Percentiles rank a stretch among this genome's conserved stretches.
phyloP scores from a whole-genome alignment of 192 early-diverging fungal species.

The Entomortierella parvispora region DNA sequence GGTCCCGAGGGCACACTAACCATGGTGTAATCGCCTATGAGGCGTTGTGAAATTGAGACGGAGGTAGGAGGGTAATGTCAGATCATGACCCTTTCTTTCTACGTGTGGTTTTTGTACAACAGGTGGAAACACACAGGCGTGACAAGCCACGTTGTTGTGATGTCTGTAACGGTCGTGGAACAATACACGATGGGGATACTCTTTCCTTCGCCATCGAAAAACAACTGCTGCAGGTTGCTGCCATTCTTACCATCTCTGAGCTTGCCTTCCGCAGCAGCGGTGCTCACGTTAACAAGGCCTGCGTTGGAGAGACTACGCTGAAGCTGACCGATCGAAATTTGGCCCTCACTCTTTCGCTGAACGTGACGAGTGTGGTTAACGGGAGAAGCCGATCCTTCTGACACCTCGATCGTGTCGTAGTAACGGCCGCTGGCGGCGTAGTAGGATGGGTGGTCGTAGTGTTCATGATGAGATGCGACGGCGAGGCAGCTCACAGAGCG shows the following conservation, averaged over 20 bases:
- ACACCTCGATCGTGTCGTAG: conserved; percentile 32
- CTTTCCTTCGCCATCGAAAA: not conserved
- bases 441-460: conserved; percentile 42
- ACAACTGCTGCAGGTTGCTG: not conserved
- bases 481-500: conserved; percentile 51
- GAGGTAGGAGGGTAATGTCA: conserved; percentile 1
- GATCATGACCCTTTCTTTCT: not conserved
- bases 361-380: conserved; percentile 40
- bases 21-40: not conserved
- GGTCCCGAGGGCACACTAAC: conserved; percentile 6
- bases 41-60: not conserved
- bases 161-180: no score
- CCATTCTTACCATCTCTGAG: conserved; percentile 5
- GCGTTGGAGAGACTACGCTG: conserved; percentile 32
- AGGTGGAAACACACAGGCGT: no score
- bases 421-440: conserved; percentile 18
- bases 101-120: no score
- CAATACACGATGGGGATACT: no score
- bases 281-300: conserved; percentile 13
- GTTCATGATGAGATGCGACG: conserved; percentile 38
- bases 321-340: conserved; percentile 38
- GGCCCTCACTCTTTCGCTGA: conserved; percentile 41
- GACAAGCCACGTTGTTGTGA: no score
- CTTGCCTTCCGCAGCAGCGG: not conserved
- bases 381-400: conserved; percentile 42